Evolutionary conservation across 768 basidiomycete species (phyloP).

Genomic region (Leucosporidium yakuticum): DNA sequence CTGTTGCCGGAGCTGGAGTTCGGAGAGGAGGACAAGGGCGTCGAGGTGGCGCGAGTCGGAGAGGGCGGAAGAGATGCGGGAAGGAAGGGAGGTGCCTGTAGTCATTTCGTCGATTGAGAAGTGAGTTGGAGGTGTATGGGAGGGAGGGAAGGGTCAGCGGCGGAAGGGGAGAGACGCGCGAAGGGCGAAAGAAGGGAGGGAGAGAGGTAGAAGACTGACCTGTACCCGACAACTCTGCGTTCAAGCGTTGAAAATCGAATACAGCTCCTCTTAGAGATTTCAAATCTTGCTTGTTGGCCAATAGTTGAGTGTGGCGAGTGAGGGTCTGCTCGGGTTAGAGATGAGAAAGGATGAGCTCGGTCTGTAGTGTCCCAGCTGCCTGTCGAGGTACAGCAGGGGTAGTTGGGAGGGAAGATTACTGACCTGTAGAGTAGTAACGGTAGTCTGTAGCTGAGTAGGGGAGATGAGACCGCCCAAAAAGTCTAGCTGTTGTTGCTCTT

Average conservation of each 20-base stretch:
- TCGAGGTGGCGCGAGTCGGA: constrained; percentile 49
- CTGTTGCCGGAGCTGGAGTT: constrained; percentile 51
- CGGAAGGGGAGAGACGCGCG: too few species aligned
- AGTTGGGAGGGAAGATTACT: too few species aligned
- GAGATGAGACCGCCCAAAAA: too few species aligned
- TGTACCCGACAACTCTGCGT: constrained; percentile 5
- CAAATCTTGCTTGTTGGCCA: constrained; percentile 14
- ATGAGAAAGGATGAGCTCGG: too few species aligned
- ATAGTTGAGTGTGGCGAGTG: background rate
- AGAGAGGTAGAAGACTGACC: constrained; percentile 4
- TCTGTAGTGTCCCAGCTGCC: too few species aligned
- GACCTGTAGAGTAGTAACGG: too few species aligned
- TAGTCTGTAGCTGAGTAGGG: too few species aligned
- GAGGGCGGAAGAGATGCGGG: constrained; percentile 43
- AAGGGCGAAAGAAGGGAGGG: background rate
- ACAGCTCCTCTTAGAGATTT: constrained; percentile 22
- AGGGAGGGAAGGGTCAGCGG: background rate
- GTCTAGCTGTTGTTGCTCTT: too few species aligned
- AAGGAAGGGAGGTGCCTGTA: constrained; percentile 24
- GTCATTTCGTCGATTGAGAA: background rate
- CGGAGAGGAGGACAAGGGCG: constrained; percentile 54
- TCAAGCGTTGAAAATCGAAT: constrained; percentile 25
- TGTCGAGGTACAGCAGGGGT: too few species aligned
- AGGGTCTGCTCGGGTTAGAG: constrained; percentile 3
- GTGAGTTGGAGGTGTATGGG: background rate